Evolutionary conservation across 1,284 basidiomycete species (phyloP).

Genomic region (Trichosporon sp.): DNA sequence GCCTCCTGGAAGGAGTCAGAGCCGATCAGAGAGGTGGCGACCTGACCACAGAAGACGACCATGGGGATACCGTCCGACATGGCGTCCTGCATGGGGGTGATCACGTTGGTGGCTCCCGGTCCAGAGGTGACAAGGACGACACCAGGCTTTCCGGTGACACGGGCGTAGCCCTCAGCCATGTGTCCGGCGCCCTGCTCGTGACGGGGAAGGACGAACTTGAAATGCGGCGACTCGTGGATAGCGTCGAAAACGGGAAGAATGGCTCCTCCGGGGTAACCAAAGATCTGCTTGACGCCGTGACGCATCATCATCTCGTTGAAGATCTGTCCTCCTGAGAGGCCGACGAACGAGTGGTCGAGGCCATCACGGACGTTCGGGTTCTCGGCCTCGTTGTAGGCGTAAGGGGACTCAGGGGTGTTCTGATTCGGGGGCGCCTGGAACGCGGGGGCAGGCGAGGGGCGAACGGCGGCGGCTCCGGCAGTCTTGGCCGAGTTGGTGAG

Average conservation of each 20-base stretch:
- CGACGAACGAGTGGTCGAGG: constrained; percentile 68
- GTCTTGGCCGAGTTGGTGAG: constrained; percentile 67
- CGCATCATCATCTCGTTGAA: constrained; percentile 99
- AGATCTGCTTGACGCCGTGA: constrained; percentile 93
- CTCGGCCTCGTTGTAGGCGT: constrained; percentile 25
- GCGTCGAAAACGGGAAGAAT: constrained; percentile 99
- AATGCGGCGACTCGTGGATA: constrained; percentile 94
- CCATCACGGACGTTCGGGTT: constrained; percentile 33
- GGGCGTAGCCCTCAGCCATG: constrained; percentile 98
- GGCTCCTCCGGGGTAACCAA: constrained; percentile 96
- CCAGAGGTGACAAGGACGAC: constrained; percentile 97
- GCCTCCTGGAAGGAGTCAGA: constrained; percentile 99
- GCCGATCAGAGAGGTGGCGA: constrained; percentile 95
- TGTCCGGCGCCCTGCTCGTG: constrained; percentile 98
- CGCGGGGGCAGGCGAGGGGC: constrained; percentile 52
- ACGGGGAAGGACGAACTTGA: constrained; percentile 92
- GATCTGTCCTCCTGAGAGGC: constrained; percentile 93
- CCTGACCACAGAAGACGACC: constrained; percentile 95
- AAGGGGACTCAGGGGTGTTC: constrained; percentile 41
- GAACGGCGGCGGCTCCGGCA: constrained; percentile 64
- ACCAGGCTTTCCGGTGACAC: constrained; percentile 95
- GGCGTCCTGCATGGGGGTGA: constrained; percentile 98
- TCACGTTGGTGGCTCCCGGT: constrained; percentile 95
- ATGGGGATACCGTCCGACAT: constrained; percentile 92
- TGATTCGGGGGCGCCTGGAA: constrained; percentile 51